Conservation (phyloP, 2,329 filamentous ascomycete genomes). For the Microcyclospora pomicola region DNA sequence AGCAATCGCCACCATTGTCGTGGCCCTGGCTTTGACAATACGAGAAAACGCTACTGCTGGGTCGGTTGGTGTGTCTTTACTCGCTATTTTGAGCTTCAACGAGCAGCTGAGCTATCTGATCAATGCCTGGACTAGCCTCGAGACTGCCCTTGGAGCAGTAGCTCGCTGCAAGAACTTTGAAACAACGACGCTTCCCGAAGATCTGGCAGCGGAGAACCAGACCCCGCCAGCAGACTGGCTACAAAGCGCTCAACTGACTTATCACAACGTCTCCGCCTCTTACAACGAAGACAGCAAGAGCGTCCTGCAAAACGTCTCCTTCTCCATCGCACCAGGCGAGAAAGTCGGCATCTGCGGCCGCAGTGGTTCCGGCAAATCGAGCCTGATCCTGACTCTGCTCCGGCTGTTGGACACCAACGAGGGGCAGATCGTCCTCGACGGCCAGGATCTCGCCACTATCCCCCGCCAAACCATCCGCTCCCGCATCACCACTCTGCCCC, state of each 20-base stretch:
- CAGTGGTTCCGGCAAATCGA: conserved; percentile 42
- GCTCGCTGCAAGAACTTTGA: conserved; percentile 42
- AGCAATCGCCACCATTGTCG: conserved; percentile 14
- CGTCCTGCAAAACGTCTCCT: conserved; percentile 33
- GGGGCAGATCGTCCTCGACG: conserved; percentile 35
- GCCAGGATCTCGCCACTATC: conserved; percentile 32
- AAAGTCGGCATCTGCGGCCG: conserved; percentile 40
- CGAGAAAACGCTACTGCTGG: conserved; percentile 19
- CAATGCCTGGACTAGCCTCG: conserved; percentile 41
- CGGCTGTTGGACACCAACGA: conserved; percentile 33
- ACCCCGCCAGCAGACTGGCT: conserved; percentile 62
- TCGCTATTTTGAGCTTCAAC: conserved; percentile 42
- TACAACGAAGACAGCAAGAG: conserved; percentile 15
- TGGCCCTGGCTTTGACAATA: conserved; percentile 24
- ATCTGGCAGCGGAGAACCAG: conserved; percentile 46
- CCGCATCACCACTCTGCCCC: conserved; percentile 34
- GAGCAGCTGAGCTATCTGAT: conserved; percentile 38
- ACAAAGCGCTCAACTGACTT: conserved; percentile 55
- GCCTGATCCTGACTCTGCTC: conserved; percentile 35
- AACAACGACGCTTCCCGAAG: conserved; percentile 30
- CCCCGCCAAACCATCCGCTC: conserved; percentile 34
- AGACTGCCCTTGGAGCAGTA: conserved; percentile 45
- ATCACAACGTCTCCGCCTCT: conserved; percentile 43
- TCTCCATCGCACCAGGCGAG: conserved; percentile 35
- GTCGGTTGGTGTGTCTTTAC: conserved; percentile 38